phyloP scores from a whole-genome alignment of 176 grass and related monocot species.

The Aegilops longissima region DNA sequence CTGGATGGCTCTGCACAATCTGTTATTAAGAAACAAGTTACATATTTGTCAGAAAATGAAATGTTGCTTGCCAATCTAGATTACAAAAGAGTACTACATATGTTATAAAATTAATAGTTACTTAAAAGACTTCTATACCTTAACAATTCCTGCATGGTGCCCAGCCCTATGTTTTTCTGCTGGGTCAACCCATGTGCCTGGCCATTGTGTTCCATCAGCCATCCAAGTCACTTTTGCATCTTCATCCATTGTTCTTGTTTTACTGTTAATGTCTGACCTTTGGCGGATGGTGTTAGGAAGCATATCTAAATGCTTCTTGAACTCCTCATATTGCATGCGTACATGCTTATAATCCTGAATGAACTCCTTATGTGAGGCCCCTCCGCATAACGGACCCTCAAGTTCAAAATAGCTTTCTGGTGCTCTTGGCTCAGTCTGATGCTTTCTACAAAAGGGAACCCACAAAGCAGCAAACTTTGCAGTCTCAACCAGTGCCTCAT shows the following conservation, averaged over 20 bases:
- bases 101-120: background rate
- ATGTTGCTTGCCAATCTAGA: background rate
- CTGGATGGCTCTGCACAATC: background rate
- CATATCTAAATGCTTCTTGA: conserved; percentile 2
- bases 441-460: conserved; percentile 35
- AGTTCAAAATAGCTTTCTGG: conserved; percentile 27
- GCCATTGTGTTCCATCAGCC: conserved; percentile 27
- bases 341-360: background rate
- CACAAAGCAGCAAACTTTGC: conserved; percentile 28
- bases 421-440: conserved; percentile 7
- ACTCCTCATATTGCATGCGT: background rate
- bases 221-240: conserved; percentile 12
- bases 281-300: background rate
- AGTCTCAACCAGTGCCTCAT: conserved; percentile 22
- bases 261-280: background rate
- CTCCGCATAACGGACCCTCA: background rate
- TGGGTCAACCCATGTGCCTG: conserved; percentile 25
- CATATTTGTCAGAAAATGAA: background rate
- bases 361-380: background rate
- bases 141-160: background rate
- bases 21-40: background rate
- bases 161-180: conserved; percentile 1
- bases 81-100: background rate
- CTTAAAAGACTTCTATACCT: conserved; percentile 7
- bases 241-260: background rate